Percentiles rank a stretch among this genome's conserved stretches.
These are phyloP conservation scores for Mrakia gelida DNA, from an alignment of 768 basidiomycete species.

Conservation along the genomic window DNA sequence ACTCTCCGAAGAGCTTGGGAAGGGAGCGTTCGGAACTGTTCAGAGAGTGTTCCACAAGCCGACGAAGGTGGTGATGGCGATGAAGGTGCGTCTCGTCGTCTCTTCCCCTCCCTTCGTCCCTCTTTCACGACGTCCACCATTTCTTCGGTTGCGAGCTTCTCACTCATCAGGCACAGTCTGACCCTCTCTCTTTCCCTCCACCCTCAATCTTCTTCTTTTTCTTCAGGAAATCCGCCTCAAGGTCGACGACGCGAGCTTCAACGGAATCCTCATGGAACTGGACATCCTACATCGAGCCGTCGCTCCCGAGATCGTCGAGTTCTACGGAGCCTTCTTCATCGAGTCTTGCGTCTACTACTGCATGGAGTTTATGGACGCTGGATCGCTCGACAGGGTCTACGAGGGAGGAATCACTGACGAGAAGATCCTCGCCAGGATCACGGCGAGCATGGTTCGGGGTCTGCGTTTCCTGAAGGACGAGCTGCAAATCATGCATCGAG, in stretches of 20 bases:
- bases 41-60: constrained; percentile 92
- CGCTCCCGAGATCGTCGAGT: constrained; percentile 89
- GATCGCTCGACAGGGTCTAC: constrained; percentile 80
- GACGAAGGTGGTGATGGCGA: constrained; percentile 93
- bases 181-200: neutral
- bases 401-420: constrained; percentile 60
- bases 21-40: constrained; percentile 95
- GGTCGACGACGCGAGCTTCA: constrained; percentile 85
- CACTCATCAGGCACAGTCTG: neutral
- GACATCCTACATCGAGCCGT: constrained; percentile 93
- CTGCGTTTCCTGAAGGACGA: constrained; percentile 94
- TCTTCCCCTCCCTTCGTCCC: too few relatives aligned
- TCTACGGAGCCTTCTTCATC: constrained; percentile 98
- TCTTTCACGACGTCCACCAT: neutral
- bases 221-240: constrained; percentile 92
- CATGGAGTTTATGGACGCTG: constrained; percentile 99
- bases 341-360: constrained; percentile 99
- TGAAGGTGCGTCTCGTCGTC: constrained; percentile 67
- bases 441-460: constrained; percentile 75
- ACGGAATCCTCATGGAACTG: constrained; percentile 97
- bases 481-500: constrained; percentile 76
- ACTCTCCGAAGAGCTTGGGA: constrained; percentile 87
- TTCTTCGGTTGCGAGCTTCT: neutral
- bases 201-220: neutral
- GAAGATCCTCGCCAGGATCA: constrained; percentile 74